Evolutionary conservation across 306 rosid species (phyloP).

Genomic region (Glycine latifolia): DNA sequence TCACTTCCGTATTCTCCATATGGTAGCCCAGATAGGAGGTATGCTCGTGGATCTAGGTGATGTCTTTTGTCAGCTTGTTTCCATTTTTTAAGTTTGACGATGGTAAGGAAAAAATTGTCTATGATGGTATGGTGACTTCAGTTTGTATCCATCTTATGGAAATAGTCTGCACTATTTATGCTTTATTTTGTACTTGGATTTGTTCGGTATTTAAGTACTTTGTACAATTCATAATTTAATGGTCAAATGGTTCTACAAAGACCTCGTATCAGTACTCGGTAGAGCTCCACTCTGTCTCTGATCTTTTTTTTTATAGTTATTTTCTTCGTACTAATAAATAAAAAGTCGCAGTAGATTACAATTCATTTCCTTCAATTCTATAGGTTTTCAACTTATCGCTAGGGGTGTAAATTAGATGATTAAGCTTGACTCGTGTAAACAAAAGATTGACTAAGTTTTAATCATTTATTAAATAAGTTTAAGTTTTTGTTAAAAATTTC

Average conservation of each 20-base stretch:
- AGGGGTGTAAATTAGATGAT: too few relatives aligned
- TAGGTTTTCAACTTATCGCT: too few relatives aligned
- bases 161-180: neutral
- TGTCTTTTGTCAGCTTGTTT: slow-evolving; percentile 14
- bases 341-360: neutral
- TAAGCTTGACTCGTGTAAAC: too few relatives aligned
- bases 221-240: neutral
- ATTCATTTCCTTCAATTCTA: too few relatives aligned
- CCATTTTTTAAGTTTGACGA: slow-evolving; percentile 5
- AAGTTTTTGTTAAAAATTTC: too few relatives aligned
- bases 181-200: neutral
- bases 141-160: slow-evolving; percentile 31
- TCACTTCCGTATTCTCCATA: slow-evolving; percentile 71
- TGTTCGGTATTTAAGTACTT: neutral
- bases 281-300: too few relatives aligned
- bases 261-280: too few relatives aligned
- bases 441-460: too few relatives aligned
- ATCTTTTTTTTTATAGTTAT: neutral
- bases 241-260: neutral
- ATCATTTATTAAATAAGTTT: too few relatives aligned
- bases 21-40: slow-evolving; percentile 86
- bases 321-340: neutral
- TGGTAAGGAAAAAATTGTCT: neutral
- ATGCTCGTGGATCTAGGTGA: slow-evolving; percentile 75
- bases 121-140: slow-evolving; percentile 21